Evolutionary conservation across 805 yeast species (phyloP).

Genomic region (Candida argentea): DNA sequence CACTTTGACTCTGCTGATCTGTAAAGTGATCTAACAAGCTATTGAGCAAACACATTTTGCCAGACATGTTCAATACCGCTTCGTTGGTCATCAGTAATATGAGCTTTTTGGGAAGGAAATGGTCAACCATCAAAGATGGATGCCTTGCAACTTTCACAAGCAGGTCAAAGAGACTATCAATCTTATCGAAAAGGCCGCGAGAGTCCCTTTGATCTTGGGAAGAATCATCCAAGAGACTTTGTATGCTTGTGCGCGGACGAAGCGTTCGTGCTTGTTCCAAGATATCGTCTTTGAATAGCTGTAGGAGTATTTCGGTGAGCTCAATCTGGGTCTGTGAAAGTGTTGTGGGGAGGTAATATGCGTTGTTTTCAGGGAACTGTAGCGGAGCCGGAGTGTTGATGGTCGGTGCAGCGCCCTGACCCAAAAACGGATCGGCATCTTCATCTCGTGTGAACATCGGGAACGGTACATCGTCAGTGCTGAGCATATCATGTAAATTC

Average conservation of each 20-base stretch:
- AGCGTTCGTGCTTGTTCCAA: conserved; percentile 12
- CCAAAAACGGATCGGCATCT: too few relatives aligned
- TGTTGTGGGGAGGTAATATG: conserved; percentile 25
- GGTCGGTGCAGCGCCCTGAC: too few relatives aligned
- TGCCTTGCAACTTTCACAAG: conserved; percentile 47
- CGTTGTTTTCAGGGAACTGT: conserved; percentile 14
- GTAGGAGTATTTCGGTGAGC: conserved; percentile 21
- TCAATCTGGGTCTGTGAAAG: conserved; percentile 25
- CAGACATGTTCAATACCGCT: conserved; percentile 41
- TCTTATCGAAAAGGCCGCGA: conserved; percentile 16
- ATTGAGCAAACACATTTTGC: conserved; percentile 45
- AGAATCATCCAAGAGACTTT: conserved; percentile 19
- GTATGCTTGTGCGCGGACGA: conserved; percentile 24
- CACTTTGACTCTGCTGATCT: conserved; percentile 4
- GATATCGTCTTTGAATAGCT: conserved; percentile 18
- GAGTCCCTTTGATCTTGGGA: not conserved
- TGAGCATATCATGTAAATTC: too few relatives aligned
- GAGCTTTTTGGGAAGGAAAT: conserved; percentile 63
- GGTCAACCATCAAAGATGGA: conserved; percentile 66
- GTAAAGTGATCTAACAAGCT: conserved; percentile 10
- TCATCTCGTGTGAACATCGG: too few relatives aligned
- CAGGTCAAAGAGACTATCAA: conserved; percentile 35
- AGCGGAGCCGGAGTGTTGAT: too few relatives aligned
- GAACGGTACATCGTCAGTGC: too few relatives aligned
- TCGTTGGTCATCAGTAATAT: conserved; percentile 57